A percentile compares a stretch with the other conserved stretches of the same genome.
These are phyloP conservation scores for Fusarium sp. DNA, from an alignment of 2,329 filamentous ascomycete genomes.

Conservation along the genomic window DNA sequence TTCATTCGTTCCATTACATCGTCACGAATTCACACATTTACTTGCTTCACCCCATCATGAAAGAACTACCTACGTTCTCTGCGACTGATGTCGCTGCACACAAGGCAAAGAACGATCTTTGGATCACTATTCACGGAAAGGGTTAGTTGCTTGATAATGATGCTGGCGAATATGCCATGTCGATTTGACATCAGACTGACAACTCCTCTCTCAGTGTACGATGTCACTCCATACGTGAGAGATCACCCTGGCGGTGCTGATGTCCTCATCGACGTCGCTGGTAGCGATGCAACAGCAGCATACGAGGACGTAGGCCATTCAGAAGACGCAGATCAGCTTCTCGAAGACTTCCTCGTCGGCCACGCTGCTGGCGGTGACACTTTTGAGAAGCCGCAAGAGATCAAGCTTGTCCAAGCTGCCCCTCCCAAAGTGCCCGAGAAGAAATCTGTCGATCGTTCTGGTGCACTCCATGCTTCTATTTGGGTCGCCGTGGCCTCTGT, in stretches of 20 bases:
- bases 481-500: not conserved
- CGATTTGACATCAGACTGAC: not conserved
- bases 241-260: constrained; percentile 79
- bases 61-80: constrained; percentile 24
- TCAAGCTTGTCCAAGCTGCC: not conserved
- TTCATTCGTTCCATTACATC: not conserved
- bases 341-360: not conserved
- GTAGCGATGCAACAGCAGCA: constrained; percentile 78
- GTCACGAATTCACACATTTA: not conserved
- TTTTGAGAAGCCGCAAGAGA: not conserved
- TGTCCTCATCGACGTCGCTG: constrained; percentile 78
- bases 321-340: constrained; percentile 61
- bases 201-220: constrained; percentile 57
- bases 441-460: not conserved
- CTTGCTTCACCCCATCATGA: not conserved
- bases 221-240: constrained; percentile 64
- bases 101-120: constrained; percentile 57
- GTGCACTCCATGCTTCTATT: not conserved
- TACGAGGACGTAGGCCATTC: constrained; percentile 89
- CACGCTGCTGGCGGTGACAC: not conserved
- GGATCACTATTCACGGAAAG: constrained; percentile 65
- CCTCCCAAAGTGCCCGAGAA: not conserved
- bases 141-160: constrained; percentile 51
- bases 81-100: constrained; percentile 58
- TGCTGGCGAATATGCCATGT: too few species aligned